Evolutionary conservation across 2,329 filamentous ascomycete species (phyloP), one percentile per base, ranked within the genome.

Genomic region (Xylariaceae sp.): DNA sequence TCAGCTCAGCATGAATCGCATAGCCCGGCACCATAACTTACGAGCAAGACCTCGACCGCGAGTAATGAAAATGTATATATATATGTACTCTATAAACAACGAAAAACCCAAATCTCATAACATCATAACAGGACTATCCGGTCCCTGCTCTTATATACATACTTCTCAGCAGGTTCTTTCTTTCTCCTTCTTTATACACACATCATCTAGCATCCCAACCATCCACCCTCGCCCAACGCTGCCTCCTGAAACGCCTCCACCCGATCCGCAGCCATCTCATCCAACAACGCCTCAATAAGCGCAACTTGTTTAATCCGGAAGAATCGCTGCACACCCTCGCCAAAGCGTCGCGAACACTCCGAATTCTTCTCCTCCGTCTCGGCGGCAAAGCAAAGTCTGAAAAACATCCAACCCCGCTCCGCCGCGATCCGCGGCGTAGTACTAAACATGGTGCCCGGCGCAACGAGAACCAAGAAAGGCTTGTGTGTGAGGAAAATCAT

Each of bases 311-410:
- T 89, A 66, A 94, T 85, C 64, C 81, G 79, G 87, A 89, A 96
- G 73, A 96, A 97, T 23, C 78, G 81, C 60, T 85, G 81, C 17
- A 90, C 81, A 0, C 87, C 91, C 39, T 85, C 80, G 0, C 83
- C 85, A 68, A 95, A 86, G 30, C 87, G 75, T 69, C 82, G 75
- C 5, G 83, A 85, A 63, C 86, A 84, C 4, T 74, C 73, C 23
- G 80, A 81, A 4, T 96, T 77, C 47, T 88, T 83, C 45, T 88
- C 85, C 57, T 88, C 87, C n/a, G 83, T 79, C 73, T 92, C 88
- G 1, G 92, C 90, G 1, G 90, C 91, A 75, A 96, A 97, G 74
- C 90, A 96, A 41, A 97, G 70, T 11, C 92, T 79, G 72, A 86
- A 86, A 71, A 87, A 93, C 65, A 82, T 82, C 85, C 88, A 92